Evolutionary conservation across 768 basidiomycete genomes (phyloP).

Genomic region (Leccinum obscurum): DNA sequence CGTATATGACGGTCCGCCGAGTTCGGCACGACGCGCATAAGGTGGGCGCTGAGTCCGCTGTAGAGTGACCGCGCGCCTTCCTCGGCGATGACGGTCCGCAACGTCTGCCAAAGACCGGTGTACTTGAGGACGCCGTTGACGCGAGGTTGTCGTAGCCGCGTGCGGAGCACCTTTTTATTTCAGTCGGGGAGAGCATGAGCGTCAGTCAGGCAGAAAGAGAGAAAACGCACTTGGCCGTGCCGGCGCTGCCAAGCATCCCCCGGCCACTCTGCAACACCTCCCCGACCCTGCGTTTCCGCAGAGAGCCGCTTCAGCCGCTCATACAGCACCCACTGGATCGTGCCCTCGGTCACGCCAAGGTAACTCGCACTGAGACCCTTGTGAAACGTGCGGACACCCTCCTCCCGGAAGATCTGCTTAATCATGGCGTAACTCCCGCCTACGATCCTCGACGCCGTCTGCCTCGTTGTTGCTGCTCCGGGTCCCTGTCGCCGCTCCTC

Average conservation of each 20-base stretch:
- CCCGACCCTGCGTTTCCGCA: slow-evolving; percentile 50
- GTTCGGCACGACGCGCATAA: slow-evolving; percentile 97
- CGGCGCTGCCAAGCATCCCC: slow-evolving; percentile 87
- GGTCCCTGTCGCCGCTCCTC: slow-evolving; percentile 28
- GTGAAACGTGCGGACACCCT: slow-evolving; percentile 88
- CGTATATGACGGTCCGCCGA: slow-evolving; percentile 87
- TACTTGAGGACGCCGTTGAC: slow-evolving; percentile 81
- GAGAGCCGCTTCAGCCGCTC: slow-evolving; percentile 83
- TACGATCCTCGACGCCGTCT: slow-evolving; percentile 32
- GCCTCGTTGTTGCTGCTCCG: not conserved
- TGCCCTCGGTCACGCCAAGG: slow-evolving; percentile 92
- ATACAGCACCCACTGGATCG: slow-evolving; percentile 97
- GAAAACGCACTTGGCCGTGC: slow-evolving; percentile 76
- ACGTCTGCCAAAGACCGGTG: slow-evolving; percentile 80
- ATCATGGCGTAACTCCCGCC: slow-evolving; percentile 65
- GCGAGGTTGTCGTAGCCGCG: slow-evolving; percentile 86
- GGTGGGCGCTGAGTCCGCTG: slow-evolving; percentile 89
- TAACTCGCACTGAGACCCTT: slow-evolving; percentile 94
- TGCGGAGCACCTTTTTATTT: slow-evolving; percentile 75
- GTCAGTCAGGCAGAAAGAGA: not conserved
- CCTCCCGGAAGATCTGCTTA: slow-evolving; percentile 70
- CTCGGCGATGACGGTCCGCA: slow-evolving; percentile 82
- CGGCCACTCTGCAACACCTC: slow-evolving; percentile 64
- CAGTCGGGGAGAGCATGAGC: not conserved
- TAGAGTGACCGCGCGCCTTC: slow-evolving; percentile 88